Evolutionary conservation across 2,329 filamentous ascomycete species (phyloP), one percentile per base, ranked within the genome.

Genomic region (Aspergillus pseudotamarii): DNA sequence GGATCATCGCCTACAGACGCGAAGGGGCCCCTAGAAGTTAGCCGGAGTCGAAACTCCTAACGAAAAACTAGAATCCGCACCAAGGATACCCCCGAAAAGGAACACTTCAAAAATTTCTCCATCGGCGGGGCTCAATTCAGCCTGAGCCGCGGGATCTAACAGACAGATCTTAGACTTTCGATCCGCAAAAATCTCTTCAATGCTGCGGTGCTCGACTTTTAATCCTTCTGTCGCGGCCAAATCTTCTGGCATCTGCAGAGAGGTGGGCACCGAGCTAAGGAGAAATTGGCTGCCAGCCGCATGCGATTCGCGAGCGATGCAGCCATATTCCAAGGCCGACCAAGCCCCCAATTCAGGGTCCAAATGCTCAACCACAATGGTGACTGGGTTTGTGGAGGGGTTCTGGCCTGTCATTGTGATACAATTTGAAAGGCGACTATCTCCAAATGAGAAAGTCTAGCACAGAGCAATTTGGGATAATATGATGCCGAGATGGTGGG

Each of bases 331-430:
- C 59, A 98, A 87, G 67, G 92, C 89, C 28, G 95, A 98, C 95
- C 95, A 99, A 46, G 88, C 87, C 38, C 96, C 95, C 34, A 99
- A 86, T 79, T 99, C 95, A 46, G 92, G 90, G 81, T 99, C 95
- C 68, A 99, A 89, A 80, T 99, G 94, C 83, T 98, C 94, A 71
- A 98, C 94, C 73, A 98, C 91, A 80, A 95, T 97, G 50, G 89
- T 94, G 79, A 93, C 91, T 68, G 77, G 76, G 21, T 66, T 68
- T 48, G 75, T 32, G 21, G 67, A 61, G 50, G 60, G 38, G 54
- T 23, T 66, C 56, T 71, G 66, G 55, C 68, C 69, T 61, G 60
- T 59, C 75, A 76, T 77, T 46, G 51, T 65, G 61, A 32, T 21
- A 32, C 59, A 32, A 53, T 21, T n/a, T 34, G 50, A 38, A 54